These are phyloP conservation scores for Setaria italica DNA, from an alignment of 202 grass and related monocot species.

Conservation along the genomic window DNA sequence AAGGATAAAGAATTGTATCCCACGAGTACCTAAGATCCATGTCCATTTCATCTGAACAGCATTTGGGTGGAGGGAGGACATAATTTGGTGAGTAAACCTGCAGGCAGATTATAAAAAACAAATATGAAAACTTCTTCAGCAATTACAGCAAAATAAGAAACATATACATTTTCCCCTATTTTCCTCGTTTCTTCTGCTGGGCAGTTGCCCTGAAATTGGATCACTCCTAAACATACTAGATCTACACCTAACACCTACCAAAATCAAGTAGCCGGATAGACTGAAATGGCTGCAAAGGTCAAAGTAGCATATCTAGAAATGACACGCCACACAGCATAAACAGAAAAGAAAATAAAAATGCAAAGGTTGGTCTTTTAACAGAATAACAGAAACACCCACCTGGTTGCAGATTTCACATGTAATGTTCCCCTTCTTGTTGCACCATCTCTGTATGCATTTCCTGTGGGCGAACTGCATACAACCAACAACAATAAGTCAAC, in stretches of 20 bases:
- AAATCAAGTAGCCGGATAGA: neutral
- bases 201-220: conserved; percentile 17
- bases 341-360: neutral
- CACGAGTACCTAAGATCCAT: conserved; percentile 84
- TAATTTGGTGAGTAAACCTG: conserved; percentile 94
- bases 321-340: neutral
- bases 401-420: conserved; percentile 99
- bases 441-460: conserved; percentile 99
- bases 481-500: conserved; percentile 37
- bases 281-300: neutral
- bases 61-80: conserved; percentile 63
- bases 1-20: neutral
- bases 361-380: conserved; percentile 9
- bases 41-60: conserved; percentile 74
- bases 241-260: neutral
- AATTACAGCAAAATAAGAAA: conserved; percentile 18
- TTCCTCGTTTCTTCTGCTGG: neutral
- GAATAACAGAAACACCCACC: conserved; percentile 55
- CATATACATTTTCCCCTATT: neutral
- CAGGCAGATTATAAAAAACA: conserved; percentile 38
- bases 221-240: neutral
- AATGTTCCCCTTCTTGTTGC: conserved; percentile 96
- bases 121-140: neutral
- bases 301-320: conserved; percentile 18
- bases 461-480: conserved; percentile 86